Percentiles rank a stretch among this genome's conserved stretches.
Evolutionary conservation across 257 asterid genomes (phyloP).

Genomic region (Verbascum thapsus): DNA sequence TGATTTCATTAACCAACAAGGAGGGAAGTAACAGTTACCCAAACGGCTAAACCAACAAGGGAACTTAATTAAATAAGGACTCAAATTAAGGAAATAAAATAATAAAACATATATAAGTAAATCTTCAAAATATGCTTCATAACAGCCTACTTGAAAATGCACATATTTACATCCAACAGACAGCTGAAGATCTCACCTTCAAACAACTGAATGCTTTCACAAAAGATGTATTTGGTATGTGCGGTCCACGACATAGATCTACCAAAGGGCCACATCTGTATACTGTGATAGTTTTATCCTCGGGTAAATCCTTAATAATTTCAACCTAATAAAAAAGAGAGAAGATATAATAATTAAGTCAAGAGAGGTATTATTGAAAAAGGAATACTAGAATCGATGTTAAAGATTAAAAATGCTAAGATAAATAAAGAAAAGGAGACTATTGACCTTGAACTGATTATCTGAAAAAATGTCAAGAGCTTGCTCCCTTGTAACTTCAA

Average conservation of each 20-base stretch:
- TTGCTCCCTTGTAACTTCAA: conserved; percentile 85
- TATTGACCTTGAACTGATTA: conserved; percentile 77
- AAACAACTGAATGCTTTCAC: conserved; percentile 91
- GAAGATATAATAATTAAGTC: conserved; percentile 19
- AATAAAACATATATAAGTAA: too few relatives aligned
- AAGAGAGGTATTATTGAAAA: background rate
- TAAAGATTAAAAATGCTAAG: conserved; percentile 1
- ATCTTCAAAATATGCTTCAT: too few relatives aligned
- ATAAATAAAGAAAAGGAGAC: background rate
- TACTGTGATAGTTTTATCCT: conserved; percentile 89
- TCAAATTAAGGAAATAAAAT: too few relatives aligned
- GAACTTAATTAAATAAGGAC: too few relatives aligned
- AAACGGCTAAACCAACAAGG: too few relatives aligned
- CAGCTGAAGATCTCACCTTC: conserved; percentile 56
- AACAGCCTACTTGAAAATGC: conserved; percentile 8
- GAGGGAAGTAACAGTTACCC: too few relatives aligned
- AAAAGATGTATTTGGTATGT: conserved; percentile 91
- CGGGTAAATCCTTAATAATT: conserved; percentile 89
- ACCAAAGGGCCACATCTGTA: conserved; percentile 98
- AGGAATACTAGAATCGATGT: background rate
- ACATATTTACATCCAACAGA: conserved; percentile 11
- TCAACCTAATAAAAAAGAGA: conserved; percentile 61
- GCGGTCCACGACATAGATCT: conserved; percentile 99
- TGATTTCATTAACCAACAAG: too few relatives aligned
- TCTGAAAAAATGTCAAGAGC: conserved; percentile 94